phyloP scores from a whole-genome alignment of 148 eudicot genomes.

The Chenopodium album region DNA sequence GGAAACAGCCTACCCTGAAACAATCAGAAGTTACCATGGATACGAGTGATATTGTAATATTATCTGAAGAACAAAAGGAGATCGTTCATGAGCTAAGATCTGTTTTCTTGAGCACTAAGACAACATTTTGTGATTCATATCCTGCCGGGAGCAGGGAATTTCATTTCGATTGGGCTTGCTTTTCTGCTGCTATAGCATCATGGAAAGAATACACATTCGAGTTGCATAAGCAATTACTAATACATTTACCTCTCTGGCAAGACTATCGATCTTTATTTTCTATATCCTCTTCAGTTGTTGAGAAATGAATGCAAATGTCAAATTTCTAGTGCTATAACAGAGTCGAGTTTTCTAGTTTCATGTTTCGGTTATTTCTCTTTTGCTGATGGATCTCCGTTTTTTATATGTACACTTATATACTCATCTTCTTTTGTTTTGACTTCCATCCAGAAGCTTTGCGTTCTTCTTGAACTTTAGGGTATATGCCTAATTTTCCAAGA shows the following conservation, averaged over 20 bases:
- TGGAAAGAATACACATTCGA: constrained; percentile 63
- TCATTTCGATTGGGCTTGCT: constrained; percentile 42
- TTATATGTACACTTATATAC: no score
- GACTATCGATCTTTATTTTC: constrained; percentile 48
- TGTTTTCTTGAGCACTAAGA: constrained; percentile 39
- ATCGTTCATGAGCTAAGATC: constrained; percentile 33
- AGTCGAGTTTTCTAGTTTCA: neutral
- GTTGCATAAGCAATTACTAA: constrained; percentile 45
- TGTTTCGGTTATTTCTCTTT: neutral
- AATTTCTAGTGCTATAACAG: neutral
- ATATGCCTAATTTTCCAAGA: no score
- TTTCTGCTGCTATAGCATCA: constrained; percentile 46
- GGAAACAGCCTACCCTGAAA: constrained; percentile 47
- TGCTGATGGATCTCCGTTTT: no score
- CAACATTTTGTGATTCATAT: constrained; percentile 18
- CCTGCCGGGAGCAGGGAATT: constrained; percentile 7
- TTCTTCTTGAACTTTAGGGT: no score
- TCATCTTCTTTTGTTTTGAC: no score
- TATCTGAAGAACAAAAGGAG: constrained; percentile 48
- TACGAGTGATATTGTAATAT: constrained; percentile 22
- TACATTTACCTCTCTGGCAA: constrained; percentile 65
- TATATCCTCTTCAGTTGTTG: constrained; percentile 20
- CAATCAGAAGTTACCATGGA: constrained; percentile 17
- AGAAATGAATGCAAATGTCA: neutral
- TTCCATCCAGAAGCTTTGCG: no score